Evolutionary conservation across 805 yeast genomes (phyloP).

Genomic region (Debaryomyces prosopidis): DNA sequence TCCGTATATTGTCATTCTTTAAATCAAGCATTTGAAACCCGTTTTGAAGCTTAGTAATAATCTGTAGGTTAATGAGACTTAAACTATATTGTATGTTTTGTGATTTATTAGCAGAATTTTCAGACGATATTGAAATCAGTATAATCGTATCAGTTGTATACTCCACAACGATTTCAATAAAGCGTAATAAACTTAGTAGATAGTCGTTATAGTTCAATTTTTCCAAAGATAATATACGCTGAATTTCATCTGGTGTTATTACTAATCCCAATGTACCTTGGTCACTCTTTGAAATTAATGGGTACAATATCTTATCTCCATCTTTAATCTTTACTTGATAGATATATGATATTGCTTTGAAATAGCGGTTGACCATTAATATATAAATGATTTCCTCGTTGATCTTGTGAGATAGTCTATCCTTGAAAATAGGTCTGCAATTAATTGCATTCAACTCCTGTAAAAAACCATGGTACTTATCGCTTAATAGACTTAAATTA

Average conservation of each 20-base stretch:
- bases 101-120: neutral
- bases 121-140: constrained; percentile 14
- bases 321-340: constrained; percentile 1
- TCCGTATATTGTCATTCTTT: constrained; percentile 26
- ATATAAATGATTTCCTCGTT: constrained; percentile 21
- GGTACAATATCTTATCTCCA: constrained; percentile 4
- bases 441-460: constrained; percentile 7
- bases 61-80: constrained; percentile 19
- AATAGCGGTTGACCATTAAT: constrained; percentile 17
- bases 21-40: constrained; percentile 30
- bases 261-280: constrained; percentile 15
- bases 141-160: constrained; percentile 25
- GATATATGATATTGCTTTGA: constrained; percentile 12
- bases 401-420: constrained; percentile 16
- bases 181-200: constrained; percentile 19
- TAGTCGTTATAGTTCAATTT: constrained; percentile 20
- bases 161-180: constrained; percentile 23
- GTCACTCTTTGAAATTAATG: constrained; percentile 6
- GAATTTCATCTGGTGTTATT: constrained; percentile 17
- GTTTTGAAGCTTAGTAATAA: constrained; percentile 21
- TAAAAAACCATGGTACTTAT: neutral
- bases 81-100: constrained; percentile 15
- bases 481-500: constrained; percentile 4
- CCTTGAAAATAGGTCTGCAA: constrained; percentile 16
- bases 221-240: constrained; percentile 4